These are phyloP conservation scores for Solanum sejunctum DNA, from an alignment of 257 asterid species.

Conservation along the genomic window DNA sequence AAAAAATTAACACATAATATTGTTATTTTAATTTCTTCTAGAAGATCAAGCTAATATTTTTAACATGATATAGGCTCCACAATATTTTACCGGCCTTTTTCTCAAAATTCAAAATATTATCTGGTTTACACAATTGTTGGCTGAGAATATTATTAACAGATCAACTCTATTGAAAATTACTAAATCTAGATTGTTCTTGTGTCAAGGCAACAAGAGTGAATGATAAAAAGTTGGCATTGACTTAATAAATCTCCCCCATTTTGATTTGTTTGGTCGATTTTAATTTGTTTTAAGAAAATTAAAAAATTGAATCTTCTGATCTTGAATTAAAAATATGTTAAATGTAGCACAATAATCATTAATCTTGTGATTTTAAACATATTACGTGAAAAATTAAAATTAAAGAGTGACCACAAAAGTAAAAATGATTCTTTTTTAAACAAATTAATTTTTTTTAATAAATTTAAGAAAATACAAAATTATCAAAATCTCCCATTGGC, in stretches of 20 bases:
- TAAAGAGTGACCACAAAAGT: too few relatives aligned
- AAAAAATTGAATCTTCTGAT: fast-evolving
- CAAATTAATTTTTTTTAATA: fast-evolving
- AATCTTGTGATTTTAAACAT: too few relatives aligned
- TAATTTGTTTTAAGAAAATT: too few relatives aligned
- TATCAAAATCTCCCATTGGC: not conserved
- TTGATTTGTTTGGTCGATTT: too few relatives aligned
- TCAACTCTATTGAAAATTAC: not conserved
- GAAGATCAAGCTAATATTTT: not conserved
- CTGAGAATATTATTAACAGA: not conserved
- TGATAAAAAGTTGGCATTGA: not conserved
- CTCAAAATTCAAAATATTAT: not conserved
- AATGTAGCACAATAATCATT: too few relatives aligned
- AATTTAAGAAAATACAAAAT: not conserved
- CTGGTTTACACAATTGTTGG: not conserved
- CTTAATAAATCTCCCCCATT: not conserved
- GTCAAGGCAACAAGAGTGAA: not conserved
- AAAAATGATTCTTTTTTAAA: too few relatives aligned
- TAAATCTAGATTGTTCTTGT: not conserved
- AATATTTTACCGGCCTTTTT: not conserved
- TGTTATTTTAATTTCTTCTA: not conserved
- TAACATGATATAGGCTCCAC: not conserved
- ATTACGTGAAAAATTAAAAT: too few relatives aligned
- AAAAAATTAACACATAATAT: not conserved
- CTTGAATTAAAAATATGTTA: too few relatives aligned